phyloP scores from a whole-genome alignment of 2,329 filamentous ascomycete genomes.

The Didymellaceae sp. region DNA sequence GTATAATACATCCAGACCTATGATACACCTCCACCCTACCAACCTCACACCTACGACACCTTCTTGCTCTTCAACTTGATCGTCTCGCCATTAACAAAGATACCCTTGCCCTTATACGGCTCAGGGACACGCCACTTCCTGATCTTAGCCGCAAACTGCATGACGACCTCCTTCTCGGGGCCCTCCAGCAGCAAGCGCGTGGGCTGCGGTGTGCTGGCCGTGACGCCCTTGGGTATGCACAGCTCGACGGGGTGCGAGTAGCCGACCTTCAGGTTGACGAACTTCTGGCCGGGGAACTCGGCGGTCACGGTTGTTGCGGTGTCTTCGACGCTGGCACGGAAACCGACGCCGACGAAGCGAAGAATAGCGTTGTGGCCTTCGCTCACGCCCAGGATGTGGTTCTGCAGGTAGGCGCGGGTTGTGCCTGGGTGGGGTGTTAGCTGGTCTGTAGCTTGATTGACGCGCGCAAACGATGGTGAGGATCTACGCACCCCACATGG shows the following conservation, averaged over 20 bases:
- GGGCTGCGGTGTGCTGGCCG: slow-evolving; percentile 85
- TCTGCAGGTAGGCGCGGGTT: slow-evolving; percentile 85
- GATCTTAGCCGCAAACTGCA: slow-evolving; percentile 89
- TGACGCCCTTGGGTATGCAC: slow-evolving; percentile 80
- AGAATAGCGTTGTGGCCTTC: slow-evolving; percentile 96
- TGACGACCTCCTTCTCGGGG: slow-evolving; percentile 82
- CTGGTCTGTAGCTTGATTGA: too few species aligned
- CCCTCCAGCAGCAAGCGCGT: slow-evolving; percentile 92
- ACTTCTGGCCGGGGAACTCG: slow-evolving; percentile 81
- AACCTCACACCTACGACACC: slow-evolving; percentile 51
- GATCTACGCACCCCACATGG: slow-evolving; percentile 93
- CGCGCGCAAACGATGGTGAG: too few species aligned
- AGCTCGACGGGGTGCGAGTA: slow-evolving; percentile 96
- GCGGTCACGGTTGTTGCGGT: slow-evolving; percentile 70
- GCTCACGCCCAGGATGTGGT: slow-evolving; percentile 90
- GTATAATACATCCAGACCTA: slow-evolving; percentile 33
- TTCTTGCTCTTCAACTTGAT: slow-evolving; percentile 97
- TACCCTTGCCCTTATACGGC: slow-evolving; percentile 99
- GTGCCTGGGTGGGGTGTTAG: slow-evolving; percentile 63
- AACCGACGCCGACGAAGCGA: slow-evolving; percentile 92
- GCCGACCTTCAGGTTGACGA: slow-evolving; percentile 92
- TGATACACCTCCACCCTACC: slow-evolving; percentile 26
- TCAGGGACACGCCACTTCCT: slow-evolving; percentile 88
- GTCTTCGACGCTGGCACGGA: slow-evolving; percentile 85
- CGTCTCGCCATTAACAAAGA: slow-evolving; percentile 96